Percentiles rank a stretch among this genome's conserved stretches.
These are phyloP conservation scores for Didymella exigua DNA, from an alignment of 2,329 filamentous ascomycete genomes.

Conservation along the genomic window DNA sequence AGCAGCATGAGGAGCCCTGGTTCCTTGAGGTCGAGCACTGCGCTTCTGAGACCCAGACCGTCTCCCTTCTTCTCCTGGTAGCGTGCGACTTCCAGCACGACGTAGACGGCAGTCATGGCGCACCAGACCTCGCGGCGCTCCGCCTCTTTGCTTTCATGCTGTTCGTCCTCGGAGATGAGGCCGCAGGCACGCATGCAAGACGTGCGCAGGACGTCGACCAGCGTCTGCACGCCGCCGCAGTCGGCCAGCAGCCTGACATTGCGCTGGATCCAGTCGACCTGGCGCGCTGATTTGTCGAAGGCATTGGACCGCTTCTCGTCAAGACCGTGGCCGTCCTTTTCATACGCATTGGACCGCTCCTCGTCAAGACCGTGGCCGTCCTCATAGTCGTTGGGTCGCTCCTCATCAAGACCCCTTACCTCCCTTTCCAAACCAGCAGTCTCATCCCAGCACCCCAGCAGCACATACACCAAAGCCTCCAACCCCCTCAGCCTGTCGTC, in stretches of 20 bases:
- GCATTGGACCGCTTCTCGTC: slow-evolving; percentile 8
- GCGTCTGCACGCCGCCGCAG: slow-evolving; percentile 47
- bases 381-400: too few relatives aligned
- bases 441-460: slow-evolving; percentile 57
- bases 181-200: slow-evolving; percentile 43
- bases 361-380: too few relatives aligned
- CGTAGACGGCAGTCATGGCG: slow-evolving; percentile 55
- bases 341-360: too few relatives aligned
- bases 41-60: slow-evolving; percentile 58
- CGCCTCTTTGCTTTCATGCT: slow-evolving; percentile 45
- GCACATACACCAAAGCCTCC: slow-evolving; percentile 54
- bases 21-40: slow-evolving; percentile 41
- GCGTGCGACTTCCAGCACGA: slow-evolving; percentile 55
- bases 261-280: slow-evolving; percentile 53
- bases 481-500: slow-evolving; percentile 44
- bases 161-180: slow-evolving; percentile 30
- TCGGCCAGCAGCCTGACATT: slow-evolving; percentile 52
- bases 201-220: slow-evolving; percentile 49
- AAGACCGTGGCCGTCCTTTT: too few relatives aligned
- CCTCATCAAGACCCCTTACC: slow-evolving; percentile 4
- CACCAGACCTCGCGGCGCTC: slow-evolving; percentile 56
- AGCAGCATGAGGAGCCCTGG: slow-evolving; percentile 75
- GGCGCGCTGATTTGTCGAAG: slow-evolving; percentile 46
- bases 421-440: slow-evolving; percentile 51
- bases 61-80: slow-evolving; percentile 46